Base-by-base conservation (phyloP, 208 protist genomes). In the Trypanosoma caninum region DNA sequence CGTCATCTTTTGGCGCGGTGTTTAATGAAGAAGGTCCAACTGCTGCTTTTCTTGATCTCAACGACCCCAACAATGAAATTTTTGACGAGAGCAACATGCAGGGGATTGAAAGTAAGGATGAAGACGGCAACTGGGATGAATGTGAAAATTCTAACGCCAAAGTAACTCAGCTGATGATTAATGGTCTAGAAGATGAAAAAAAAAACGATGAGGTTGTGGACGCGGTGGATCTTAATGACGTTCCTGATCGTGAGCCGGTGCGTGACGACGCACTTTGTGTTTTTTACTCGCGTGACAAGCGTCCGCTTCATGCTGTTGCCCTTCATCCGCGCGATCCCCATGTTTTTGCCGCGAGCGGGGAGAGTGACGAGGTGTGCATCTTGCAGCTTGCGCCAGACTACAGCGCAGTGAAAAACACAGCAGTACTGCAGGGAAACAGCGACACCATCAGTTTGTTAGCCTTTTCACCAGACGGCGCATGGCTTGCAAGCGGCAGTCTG, bases 31-130 rank as follows among this genome's bases (percentile, higher is more conserved):
- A 90, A 42, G 81, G 72, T 27, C 74, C 68, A n/a, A 70, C 87
- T 27, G 78, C 77, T n/a, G 89, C 67, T 13, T 89, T 93, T 61
- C 76, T 93, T 54, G 81, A 93, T 55, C 74, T 95, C n/a, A 79
- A 93, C 9, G 89, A 95, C 59, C 85, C 89, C 3, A 69, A 86
- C 48, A 64, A 90, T 18, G 83, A 89, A 34, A 80, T 93, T 27
- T 53, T 93, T 16, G 82, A 89, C 30, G 82, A 84, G 33, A 70
- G 47, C 31, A 70, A 83, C 10, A 65, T 72, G 20, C 65, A 63
- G 13, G 67, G 76, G 9, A 48, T 72, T 16, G 11, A 41, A 5
- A 53, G 51, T 7, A 60, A 74, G 20, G 62, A 65, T 9, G 65
- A 80, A 22, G 69, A 53, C 14, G 48, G 27, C 13, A 30, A 51